phyloP scores from a whole-genome alignment of 1,284 basidiomycete species.

The Salmacisia buchloeana region DNA sequence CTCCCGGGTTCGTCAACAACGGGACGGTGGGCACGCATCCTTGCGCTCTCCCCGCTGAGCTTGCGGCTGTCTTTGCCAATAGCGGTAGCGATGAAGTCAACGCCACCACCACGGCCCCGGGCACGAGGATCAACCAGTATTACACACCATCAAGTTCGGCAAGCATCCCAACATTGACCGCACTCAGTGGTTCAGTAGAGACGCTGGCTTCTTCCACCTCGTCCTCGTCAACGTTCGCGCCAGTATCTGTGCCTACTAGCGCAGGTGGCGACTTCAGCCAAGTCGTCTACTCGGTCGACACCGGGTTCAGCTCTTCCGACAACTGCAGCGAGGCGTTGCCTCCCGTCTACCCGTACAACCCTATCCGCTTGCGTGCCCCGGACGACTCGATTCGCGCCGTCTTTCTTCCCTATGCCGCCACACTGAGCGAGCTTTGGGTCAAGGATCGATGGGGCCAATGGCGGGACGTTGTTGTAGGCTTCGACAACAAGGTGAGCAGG shows the following conservation, averaged over 20 bases:
- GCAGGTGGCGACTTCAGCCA: neutral
- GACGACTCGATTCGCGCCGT: conserved; percentile 40
- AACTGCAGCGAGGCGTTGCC: conserved; percentile 15
- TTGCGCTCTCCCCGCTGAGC: conserved; percentile 11
- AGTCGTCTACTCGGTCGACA: conserved; percentile 3
- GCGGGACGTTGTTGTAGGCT: conserved; percentile 36
- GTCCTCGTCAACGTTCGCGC: neutral
- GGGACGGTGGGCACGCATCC: conserved; percentile 31
- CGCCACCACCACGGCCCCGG: too few relatives aligned
- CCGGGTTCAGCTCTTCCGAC: conserved; percentile 11
- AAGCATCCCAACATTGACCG: neutral
- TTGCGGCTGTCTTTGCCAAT: neutral
- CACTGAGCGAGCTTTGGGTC: conserved; percentile 41
- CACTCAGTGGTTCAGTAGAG: neutral
- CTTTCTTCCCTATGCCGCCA: conserved; percentile 36
- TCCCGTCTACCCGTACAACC: conserved; percentile 36
- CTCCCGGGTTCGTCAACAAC: conserved; percentile 39
- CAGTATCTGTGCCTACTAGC: neutral
- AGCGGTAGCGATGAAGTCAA: neutral
- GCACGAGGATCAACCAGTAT: neutral
- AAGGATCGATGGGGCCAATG: conserved; percentile 33
- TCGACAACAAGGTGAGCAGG: conserved; percentile 33
- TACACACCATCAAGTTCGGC: neutral
- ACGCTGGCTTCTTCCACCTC: neutral
- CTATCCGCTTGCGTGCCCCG: conserved; percentile 30